Evolutionary conservation across 805 yeast species (phyloP), one percentile per base, ranked within the genome.

Genomic region (Ogataea pini): DNA sequence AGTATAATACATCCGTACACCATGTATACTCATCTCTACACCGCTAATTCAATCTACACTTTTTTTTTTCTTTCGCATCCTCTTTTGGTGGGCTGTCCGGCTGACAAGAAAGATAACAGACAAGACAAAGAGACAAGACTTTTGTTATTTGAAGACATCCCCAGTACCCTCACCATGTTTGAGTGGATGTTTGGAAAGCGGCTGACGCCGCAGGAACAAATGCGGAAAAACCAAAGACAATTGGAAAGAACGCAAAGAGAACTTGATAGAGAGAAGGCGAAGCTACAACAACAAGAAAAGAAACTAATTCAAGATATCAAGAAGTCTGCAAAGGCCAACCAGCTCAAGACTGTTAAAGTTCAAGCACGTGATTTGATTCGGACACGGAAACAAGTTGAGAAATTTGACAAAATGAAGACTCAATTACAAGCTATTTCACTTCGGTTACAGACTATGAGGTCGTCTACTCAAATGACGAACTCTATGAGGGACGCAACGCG

Each of bases 141-240:
- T n/a, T n/a, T n/a, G n/a, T n/a, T n/a, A n/a, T 14, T n/a, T 7
- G 25, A n/a, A 31, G n/a, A 24, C 32, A 6, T n/a, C 12, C 18
- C 17, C 20, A 7, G 14, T 19, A 4, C 7, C 10, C 16, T 4
- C 19, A 28, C 9, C n/a, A 66, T 85, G 59, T 79, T 94, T 56
- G 96, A 91, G 62, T 94, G 98, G 98, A 89, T 88, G 22, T 94
- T 94, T 71, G 99, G 99, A 8, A 88, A 89, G 76, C 80, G 85
- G 64, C 72, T 86, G 54, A 89, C 98, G 41, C 98, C 99, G 9
- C 97, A 91, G 65, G 99, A 94, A 70, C 79, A 90, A 66, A 79
- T 94, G 64, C 82, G 97, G 54, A 92, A 83, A 82, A 95, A 94
- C 69, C 99, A 95, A 72, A 73, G 99, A 48, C 95, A 97, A 5